A percentile compares a stretch with the other conserved stretches of the same genome.
phyloP scores from a whole-genome alignment of 331 rosid species.

The Rhamnella rubrinervis region DNA sequence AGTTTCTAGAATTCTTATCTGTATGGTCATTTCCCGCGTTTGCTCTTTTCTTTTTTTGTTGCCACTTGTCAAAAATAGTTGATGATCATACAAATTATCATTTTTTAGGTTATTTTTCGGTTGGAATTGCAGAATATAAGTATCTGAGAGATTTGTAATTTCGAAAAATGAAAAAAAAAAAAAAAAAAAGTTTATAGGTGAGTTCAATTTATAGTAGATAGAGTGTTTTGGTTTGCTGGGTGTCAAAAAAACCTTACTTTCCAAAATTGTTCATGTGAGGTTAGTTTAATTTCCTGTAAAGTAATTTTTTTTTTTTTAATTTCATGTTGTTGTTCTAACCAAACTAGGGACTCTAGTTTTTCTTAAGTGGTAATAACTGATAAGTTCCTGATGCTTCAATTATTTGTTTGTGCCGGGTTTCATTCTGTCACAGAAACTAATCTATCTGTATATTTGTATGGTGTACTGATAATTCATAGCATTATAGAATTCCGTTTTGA shows the following conservation, averaged over 20 bases:
- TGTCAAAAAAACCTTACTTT: constrained; percentile 11
- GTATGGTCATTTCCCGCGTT: constrained; percentile 16
- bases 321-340: neutral
- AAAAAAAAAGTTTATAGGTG: neutral
- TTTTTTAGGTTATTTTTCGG: neutral
- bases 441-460: too few species aligned
- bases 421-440: too few species aligned
- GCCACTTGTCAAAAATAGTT: neutral
- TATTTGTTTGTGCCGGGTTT: too few species aligned
- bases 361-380: neutral
- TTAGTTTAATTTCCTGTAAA: neutral
- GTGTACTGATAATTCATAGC: neutral
- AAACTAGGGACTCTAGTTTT: neutral
- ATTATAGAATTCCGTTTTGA: constrained; percentile 2
- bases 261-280: too few species aligned
- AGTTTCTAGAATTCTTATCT: constrained; percentile 11
- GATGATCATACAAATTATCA: constrained; percentile 7
- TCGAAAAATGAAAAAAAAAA: constrained; percentile 1
- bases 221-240: constrained; percentile 24
- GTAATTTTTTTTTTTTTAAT: neutral
- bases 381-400: too few species aligned
- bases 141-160: neutral
- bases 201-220: neutral
- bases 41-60: neutral
- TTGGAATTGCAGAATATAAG: constrained; percentile 3